These are phyloP conservation scores for Pittosporum tobira DNA, from an alignment of 129 eudicot species.

Conservation along the genomic window DNA sequence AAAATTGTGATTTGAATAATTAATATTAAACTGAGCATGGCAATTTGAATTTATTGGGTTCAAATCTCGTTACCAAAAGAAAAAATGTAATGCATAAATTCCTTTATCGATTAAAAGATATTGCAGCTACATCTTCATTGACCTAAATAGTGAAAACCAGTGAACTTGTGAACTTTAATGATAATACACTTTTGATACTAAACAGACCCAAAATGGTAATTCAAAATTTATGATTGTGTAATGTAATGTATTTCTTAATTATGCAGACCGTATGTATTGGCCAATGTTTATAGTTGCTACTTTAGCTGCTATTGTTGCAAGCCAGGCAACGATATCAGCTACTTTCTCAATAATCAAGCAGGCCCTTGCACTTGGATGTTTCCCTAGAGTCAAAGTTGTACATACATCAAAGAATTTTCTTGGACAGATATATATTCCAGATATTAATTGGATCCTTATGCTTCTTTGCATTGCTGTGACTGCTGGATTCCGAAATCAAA, in stretches of 20 bases:
- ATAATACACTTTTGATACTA: background rate
- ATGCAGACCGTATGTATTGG: conserved; percentile 49
- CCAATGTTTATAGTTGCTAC: conserved; percentile 43
- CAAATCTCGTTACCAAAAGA: no score
- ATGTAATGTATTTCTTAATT: background rate
- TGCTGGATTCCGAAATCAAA: conserved; percentile 41
- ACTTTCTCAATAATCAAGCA: conserved; percentile 52
- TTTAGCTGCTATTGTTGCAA: conserved; percentile 47
- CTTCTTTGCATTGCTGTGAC: conserved; percentile 50
- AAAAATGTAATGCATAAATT: background rate
- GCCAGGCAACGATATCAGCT: conserved; percentile 55
- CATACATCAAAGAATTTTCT: conserved; percentile 51
- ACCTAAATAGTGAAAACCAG: background rate
- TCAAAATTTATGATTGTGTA: background rate
- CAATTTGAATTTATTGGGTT: background rate
- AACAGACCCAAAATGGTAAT: background rate
- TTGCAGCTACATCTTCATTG: background rate
- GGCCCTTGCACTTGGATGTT: conserved; percentile 47
- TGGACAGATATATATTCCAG: conserved; percentile 53
- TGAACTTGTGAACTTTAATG: background rate
- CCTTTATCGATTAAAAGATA: background rate
- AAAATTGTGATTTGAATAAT: background rate
- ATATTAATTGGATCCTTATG: conserved; percentile 57
- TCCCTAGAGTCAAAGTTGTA: conserved; percentile 56
- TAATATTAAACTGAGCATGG: background rate